Evolutionary conservation across 1,284 basidiomycete genomes (phyloP).

Genomic region (Leccinum griseonigrum): DNA sequence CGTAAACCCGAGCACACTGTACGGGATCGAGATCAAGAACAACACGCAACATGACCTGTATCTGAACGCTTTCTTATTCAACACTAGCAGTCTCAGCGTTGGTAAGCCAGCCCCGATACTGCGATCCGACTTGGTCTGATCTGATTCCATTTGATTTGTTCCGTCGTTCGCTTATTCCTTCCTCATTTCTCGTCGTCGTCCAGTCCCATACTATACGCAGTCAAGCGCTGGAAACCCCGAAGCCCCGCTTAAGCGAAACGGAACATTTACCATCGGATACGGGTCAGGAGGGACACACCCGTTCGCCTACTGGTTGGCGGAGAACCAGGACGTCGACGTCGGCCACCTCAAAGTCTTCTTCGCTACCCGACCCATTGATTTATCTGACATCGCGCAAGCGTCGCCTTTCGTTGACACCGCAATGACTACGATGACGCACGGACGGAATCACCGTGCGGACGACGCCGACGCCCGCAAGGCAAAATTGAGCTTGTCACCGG

Average conservation of each 20-base stretch:
- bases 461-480: neutral
- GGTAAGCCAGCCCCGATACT: constrained; percentile 3
- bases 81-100: constrained; percentile 17
- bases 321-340: neutral
- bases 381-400: neutral
- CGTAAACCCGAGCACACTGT: constrained; percentile 6
- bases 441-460: neutral
- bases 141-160: neutral
- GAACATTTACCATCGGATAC: neutral
- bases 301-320: neutral
- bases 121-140: neutral
- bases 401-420: neutral
- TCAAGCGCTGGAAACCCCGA: neutral
- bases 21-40: constrained; percentile 22
- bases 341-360: constrained; percentile 1
- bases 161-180: neutral
- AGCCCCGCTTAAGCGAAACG: neutral
- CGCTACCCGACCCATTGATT: neutral
- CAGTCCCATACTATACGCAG: constrained; percentile 17
- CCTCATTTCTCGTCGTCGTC: neutral
- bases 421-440: neutral
- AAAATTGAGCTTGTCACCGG: neutral
- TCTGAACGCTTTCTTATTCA: constrained; percentile 25
- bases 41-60: constrained; percentile 20
- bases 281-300: neutral